Base-by-base conservation (phyloP, 2,329 filamentous ascomycete species). In the Aspergillus vadensis region DNA sequence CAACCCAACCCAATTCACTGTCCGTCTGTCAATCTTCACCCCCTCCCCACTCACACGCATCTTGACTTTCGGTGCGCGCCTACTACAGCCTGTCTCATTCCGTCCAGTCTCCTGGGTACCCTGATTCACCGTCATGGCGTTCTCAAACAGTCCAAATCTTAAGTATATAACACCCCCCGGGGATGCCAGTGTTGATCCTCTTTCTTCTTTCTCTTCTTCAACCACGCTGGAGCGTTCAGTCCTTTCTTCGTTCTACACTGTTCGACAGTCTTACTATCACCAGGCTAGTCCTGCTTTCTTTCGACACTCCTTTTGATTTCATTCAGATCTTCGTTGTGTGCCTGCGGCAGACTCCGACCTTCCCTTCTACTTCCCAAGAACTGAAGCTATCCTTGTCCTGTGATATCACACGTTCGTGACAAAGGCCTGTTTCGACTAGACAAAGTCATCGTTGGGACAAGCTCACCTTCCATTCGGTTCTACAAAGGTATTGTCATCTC, bases 271-370 rank as follows among this genome's bases (percentile, higher is more conserved):
- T 25, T 58, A 63, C 12, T 36, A 36, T 36, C 12, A 36, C 32
- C 72, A 71, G 74, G 74, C 74, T 66, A 75, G 74, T 70, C 66
- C 74, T 73, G 75, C 70, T 71, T 60, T 71, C 66, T 58, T 74
- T 63, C 64, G 64, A 65, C 63, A 64, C 57, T 65, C 63, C 55
- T 64, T 66, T 59, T 60, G 55, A 43, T 41, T 36, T 14, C 4
- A 14, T 36, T 36, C 9, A 39, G 41, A 51, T 19, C 51, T 53
- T 50, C 58, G 65, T 67, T 64, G 63, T 72, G 65, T 69, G 73
- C 72, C 73, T 74, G 72, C 69, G 72, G 73, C 72, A 69, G 62
- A 69, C 69, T 68, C 63, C 65, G 57, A 67, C 72, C 70, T 64
- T 72, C 74, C 59, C 52, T 59, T 61, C 60, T n/a, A 43, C 39